Base-by-base conservation (phyloP, 495 filamentous ascomycete species). In the Xylaria intraflava region DNA sequence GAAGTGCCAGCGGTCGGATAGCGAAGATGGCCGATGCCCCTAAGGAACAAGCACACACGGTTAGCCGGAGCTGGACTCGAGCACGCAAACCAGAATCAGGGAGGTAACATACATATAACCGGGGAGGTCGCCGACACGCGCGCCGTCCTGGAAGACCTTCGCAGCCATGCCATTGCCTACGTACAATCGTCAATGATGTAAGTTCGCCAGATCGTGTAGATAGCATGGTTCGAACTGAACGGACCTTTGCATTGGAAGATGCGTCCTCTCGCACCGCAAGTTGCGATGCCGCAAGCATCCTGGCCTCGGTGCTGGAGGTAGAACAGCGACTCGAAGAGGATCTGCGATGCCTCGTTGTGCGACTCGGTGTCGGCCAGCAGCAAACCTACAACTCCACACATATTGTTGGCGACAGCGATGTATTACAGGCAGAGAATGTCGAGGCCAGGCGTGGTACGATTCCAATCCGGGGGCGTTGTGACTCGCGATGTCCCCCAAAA, bases 1-100 rank as follows among this genome's bases (percentile, higher is more conserved):
- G 85, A 91, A 62, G 83, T 91, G 16, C 90, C 90, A 11, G 90
- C 89, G 0, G 92, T 96, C 2, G 92, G 91, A 71, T 96, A 96
- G 55, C 91, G 78, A 56, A 96, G 74, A 69, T 96, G 91, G 12
- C 81, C 89, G 44, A 96, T 78, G 53, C 90, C 92, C 89, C 95
- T 94, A 62, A 79, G 0, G 46, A 23, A 19, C 4, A 38, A 11
- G n/a, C 12, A 19, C 33, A 23, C 0, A 2, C 19, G 2, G 14
- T 53, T 23, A 53, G 51, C 33, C 20, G 4, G 27, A 6, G 4
- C 2, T 29, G 2, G 14, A 10, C 19, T 38, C 3, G 35, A n/a
- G 14, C 35, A 5, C 17, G 14, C 35, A 11, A 38, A 3, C 14
- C 14, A 5, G n/a, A 11, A 27, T n/a, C 6, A 44, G 10, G 12